A percentile compares a stretch with the other conserved stretches of the same genome.
Conservation (phyloP, 192 early-diverging fungal species). For the Dispira parvispora region DNA sequence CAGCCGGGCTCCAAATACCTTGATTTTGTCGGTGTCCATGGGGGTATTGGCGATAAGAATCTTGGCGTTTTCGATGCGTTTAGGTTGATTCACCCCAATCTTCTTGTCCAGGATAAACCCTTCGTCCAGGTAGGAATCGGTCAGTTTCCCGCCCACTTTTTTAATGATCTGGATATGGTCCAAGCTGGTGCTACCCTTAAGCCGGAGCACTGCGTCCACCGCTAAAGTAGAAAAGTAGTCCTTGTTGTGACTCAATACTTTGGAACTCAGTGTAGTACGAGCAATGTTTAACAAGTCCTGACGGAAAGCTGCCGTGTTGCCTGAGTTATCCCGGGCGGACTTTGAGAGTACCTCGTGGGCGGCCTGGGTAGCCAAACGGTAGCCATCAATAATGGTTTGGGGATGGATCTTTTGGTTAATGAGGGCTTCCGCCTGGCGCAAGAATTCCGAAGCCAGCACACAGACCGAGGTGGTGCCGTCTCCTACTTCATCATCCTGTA, state of each 20-base stretch:
- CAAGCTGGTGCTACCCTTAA: conserved; percentile 93
- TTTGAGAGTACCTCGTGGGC: conserved; percentile 73
- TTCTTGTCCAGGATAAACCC: conserved; percentile 97
- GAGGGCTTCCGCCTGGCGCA: conserved; percentile 83
- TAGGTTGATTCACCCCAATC: conserved; percentile 97
- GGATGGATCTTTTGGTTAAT: conserved; percentile 93
- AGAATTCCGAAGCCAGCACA: conserved; percentile 88
- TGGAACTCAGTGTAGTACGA: conserved; percentile 88
- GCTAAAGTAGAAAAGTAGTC: conserved; percentile 90
- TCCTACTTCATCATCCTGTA: conserved; percentile 99
- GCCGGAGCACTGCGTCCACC: conserved; percentile 89
- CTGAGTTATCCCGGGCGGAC: conserved; percentile 65
- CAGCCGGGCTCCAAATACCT: conserved; percentile 96
- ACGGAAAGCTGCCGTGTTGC: conserved; percentile 53
- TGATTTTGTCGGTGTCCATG: conserved; percentile 99
- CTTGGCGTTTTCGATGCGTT: conserved; percentile 85
- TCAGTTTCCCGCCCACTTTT: conserved; percentile 87
- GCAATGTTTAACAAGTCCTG: conserved; percentile 94
- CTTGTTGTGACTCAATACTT: conserved; percentile 91
- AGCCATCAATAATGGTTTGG: conserved; percentile 94
- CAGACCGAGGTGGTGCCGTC: conserved; percentile 99
- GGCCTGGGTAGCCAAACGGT: conserved; percentile 65
- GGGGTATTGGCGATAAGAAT: conserved; percentile 98
- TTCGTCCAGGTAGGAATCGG: conserved; percentile 91
- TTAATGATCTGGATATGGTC: conserved; percentile 99